Evolutionary conservation across 2,329 filamentous ascomycete species (phyloP).

Genomic region (Chrysoporthe puriensis): DNA sequence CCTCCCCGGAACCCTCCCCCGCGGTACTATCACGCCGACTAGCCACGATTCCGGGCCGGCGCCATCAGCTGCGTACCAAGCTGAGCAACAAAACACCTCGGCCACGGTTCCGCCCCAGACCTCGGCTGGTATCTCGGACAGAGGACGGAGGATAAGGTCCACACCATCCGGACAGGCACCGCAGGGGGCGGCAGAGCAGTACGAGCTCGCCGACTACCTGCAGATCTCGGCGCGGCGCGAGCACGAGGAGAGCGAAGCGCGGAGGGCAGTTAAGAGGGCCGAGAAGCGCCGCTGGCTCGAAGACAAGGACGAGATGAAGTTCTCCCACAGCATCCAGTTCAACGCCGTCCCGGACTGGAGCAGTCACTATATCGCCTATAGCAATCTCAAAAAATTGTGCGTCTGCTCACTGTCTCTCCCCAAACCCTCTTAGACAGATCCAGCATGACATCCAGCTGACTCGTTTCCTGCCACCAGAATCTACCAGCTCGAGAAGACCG

Average conservation of each 20-base stretch:
- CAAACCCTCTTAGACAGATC: not conserved
- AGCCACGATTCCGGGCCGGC: slow-evolving; percentile 11
- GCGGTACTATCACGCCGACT: slow-evolving; percentile 17
- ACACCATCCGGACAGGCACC: not conserved
- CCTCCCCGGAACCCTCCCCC: slow-evolving; percentile 9
- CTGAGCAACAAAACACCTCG: slow-evolving; percentile 13
- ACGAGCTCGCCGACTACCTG: slow-evolving; percentile 49
- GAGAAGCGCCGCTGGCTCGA: slow-evolving; percentile 73
- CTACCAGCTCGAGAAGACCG: slow-evolving; percentile 88
- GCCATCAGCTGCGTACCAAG: slow-evolving; percentile 9
- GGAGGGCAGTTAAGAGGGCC: slow-evolving; percentile 50
- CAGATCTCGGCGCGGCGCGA: slow-evolving; percentile 38
- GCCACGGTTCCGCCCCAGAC: slow-evolving; percentile 19
- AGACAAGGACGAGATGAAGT: slow-evolving; percentile 91
- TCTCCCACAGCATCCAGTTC: slow-evolving; percentile 98
- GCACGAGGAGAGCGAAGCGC: slow-evolving; percentile 38
- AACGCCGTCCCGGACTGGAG: slow-evolving; percentile 99
- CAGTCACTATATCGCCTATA: slow-evolving; percentile 96
- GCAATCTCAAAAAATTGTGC: slow-evolving; percentile 97
- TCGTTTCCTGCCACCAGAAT: slow-evolving; percentile 60
- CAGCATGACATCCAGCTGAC: slow-evolving; percentile 11
- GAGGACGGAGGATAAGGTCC: slow-evolving; percentile 23
- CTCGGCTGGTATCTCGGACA: slow-evolving; percentile 25
- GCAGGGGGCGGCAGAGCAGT: slow-evolving; percentile 31
- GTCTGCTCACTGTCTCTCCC: slow-evolving; percentile 39